Conservation (phyloP, 202 grass and related monocot genomes). For the Panicum virgatum region DNA sequence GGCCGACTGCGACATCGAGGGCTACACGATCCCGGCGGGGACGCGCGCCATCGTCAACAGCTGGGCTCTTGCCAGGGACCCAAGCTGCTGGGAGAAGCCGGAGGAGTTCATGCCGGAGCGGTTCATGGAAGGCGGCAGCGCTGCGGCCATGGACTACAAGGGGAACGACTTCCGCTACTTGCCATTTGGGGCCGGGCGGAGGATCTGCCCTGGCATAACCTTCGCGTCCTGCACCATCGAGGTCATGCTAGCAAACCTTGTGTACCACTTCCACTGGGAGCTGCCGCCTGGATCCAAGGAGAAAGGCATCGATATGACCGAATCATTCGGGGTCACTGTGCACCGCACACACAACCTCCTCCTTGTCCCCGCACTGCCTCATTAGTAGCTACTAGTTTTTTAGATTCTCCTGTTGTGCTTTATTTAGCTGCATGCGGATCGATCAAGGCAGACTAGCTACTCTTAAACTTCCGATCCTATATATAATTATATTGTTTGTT, state of each 20-base stretch:
- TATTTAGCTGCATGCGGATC: no score
- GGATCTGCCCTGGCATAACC: no score
- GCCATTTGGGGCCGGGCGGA: neutral
- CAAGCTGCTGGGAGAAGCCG: neutral
- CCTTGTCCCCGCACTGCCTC: neutral
- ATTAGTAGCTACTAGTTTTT: no score
- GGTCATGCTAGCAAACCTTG: conserved; percentile 14
- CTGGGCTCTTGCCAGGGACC: conserved; percentile 29
- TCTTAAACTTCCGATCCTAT: no score
- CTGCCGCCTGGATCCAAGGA: fast-evolving
- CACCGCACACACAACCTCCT: conserved; percentile 22
- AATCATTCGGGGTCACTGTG: neutral
- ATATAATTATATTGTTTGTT: no score
- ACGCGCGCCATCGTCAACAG: conserved; percentile 23
- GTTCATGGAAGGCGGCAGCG: neutral
- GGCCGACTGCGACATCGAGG: neutral
- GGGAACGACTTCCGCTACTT: neutral
- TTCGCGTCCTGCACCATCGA: neutral
- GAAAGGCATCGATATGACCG: neutral
- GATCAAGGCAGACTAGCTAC: no score
- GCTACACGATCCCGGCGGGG: conserved; percentile 3
- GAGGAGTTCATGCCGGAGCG: conserved; percentile 33
- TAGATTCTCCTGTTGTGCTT: no score
- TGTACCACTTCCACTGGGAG: conserved; percentile 22
- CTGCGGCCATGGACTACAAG: neutral